Base-by-base conservation (phyloP, 2,329 filamentous ascomycete genomes). In the Alternaria brassicicola region DNA sequence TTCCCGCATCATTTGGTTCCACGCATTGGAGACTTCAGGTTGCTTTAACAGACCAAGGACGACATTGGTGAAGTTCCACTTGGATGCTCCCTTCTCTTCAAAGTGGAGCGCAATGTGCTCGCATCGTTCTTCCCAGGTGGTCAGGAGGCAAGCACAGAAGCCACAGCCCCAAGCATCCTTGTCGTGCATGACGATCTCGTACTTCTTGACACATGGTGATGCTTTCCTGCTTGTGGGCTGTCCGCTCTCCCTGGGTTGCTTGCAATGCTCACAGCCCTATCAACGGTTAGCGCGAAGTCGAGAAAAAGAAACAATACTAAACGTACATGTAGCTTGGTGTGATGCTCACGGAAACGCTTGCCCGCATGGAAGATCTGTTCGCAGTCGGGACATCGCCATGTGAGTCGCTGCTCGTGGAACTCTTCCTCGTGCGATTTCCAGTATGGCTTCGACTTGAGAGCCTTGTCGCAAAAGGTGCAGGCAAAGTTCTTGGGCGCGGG, bases 401-500 rank as follows among this genome's bases (percentile, higher is more conserved):
- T 88, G 62, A 87, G 85, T 79, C 86, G 86, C 53, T 87, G 85
- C 78, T 89, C 87, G 75, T 89, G 87, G 68, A 89, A 88, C 74
- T 88, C 86, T 66, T 89, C 87, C 71, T 89, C 86, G 74, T 90
- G 88, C 30, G 86, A 83, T 74, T 88, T 88, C 88, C 87, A 90
- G 73, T 89, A 86, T 62, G 88, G 87, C 71, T 89, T 89, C 63
- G 86, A 83, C 78, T 87, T 87, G 70, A 89, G 87, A 43, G 85
- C 87, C 47, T 87, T 88, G 72, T 89, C 86, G 74, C 81, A 82
- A 31, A 79, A 80, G 1, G 79, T 82, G 65, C 80, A 83, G 3
- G 75, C 76, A 42, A 78, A 79, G 56, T 77, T 78, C 63, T 78
- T 78, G 7, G 72, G 69, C 19, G 72, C 72, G 8, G 68, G 69